Base-by-base conservation (phyloP, 2,329 filamentous ascomycete genomes). In the Neofusicoccum cordaticola region DNA sequence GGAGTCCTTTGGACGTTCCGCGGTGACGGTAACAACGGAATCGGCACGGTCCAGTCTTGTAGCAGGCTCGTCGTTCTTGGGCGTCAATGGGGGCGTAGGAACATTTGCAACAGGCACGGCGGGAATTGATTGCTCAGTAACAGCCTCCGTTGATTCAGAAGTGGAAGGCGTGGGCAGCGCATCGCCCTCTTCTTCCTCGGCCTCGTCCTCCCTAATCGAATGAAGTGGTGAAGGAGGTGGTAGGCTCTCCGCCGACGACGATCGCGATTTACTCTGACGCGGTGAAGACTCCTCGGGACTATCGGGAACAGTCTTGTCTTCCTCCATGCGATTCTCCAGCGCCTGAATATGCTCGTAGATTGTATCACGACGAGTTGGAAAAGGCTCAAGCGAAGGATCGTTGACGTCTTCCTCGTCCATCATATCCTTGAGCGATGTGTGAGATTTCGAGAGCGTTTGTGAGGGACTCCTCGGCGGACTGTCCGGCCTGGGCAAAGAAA, bases 341-440 rank as follows among this genome's bases (percentile, higher is more conserved):
- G 22, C 37, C 17, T 70, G 72, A 31, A 78, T 68, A 22, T 74
- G 71, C 45, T 74, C 70, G 47, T 72, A 63, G 58, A 77, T 76
- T 17, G 70, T 73, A n/a, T 68, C 70, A n/a, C 71, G 68, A 39
- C 74, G 71, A 27, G 71, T 74, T 0, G 75, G 76, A 60, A 78
- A 77, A 7, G 64, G 66, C 57, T 73, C 71, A 4, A 78, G 68
- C 0, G 71, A 69, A 34, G 65, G 62, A n/a, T 66, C 65, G 22
- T 65, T 58, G 19, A 50, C 50, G 19, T 61, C 61, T 19, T 65
- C 58, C 17, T 51, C 53, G 31, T 34, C 56, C 48, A 56, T 61
- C 47, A 65, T 65, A 19, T 61, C 53, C 27, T 65, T 44, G 45
- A 61, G 53, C 22, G 63, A 65, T 6, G 50, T 34, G 39, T 63